Percentiles rank a stretch among this genome's conserved stretches.
phyloP scores from a whole-genome alignment of 768 basidiomycete species.

The Kwoniella sp. region DNA sequence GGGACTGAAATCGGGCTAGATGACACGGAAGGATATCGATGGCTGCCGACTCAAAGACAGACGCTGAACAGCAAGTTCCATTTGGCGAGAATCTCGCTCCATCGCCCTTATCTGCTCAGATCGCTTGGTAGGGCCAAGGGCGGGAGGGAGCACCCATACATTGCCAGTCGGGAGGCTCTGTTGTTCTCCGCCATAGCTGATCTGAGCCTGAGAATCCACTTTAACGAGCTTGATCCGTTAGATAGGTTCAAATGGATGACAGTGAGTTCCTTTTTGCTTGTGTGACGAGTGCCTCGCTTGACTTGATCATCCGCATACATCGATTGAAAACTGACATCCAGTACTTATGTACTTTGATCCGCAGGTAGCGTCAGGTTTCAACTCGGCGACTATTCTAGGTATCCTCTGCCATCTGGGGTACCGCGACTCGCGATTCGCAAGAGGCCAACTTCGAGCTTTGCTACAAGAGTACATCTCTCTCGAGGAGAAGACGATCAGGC shows the following conservation, averaged over 20 bases:
- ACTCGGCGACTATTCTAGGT: slow-evolving; percentile 34
- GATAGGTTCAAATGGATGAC: slow-evolving; percentile 39
- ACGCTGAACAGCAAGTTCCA: slow-evolving; percentile 35
- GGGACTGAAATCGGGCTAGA: slow-evolving; percentile 25
- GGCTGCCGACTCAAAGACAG: slow-evolving; percentile 31
- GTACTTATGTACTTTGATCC: no score
- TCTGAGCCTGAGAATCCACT: slow-evolving; percentile 23
- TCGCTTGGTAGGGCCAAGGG: slow-evolving; percentile 12
- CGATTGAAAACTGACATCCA: no score
- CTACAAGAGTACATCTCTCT: slow-evolving; percentile 26
- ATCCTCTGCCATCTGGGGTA: slow-evolving; percentile 26
- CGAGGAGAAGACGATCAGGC: slow-evolving; percentile 24
- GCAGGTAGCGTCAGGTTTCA: slow-evolving; percentile 41
- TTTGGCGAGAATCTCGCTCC: slow-evolving; percentile 36
- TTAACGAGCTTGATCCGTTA: slow-evolving; percentile 26
- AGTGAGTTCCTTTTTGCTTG: slow-evolving; percentile 7
- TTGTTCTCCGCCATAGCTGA: slow-evolving; percentile 31
- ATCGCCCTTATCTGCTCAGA: slow-evolving; percentile 37
- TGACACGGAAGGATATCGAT: slow-evolving; percentile 10
- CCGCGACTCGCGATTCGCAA: slow-evolving; percentile 6
- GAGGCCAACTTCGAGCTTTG: slow-evolving; percentile 9
- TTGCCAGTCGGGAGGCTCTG: slow-evolving; percentile 25
- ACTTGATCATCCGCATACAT: no score
- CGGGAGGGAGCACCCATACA: slow-evolving; percentile 5
- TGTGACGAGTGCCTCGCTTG: no score